Conservation (phyloP, 2,329 filamentous ascomycete genomes). For the Ascochyta lentis region DNA sequence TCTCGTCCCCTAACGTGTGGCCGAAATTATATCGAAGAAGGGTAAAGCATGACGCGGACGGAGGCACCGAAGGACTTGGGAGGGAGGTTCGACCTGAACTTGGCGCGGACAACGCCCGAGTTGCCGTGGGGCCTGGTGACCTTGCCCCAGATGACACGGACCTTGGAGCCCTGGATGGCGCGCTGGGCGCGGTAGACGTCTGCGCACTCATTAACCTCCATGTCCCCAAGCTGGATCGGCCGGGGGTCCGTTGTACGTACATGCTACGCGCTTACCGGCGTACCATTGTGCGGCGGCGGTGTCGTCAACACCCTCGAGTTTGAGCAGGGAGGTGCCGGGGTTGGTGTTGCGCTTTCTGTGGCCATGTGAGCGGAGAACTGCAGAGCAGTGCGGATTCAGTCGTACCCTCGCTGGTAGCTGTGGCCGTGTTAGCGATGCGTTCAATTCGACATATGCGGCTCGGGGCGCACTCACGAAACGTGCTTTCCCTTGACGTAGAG, state of each 20-base stretch:
- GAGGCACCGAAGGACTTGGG: slow-evolving; percentile 87
- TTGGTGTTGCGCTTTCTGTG: slow-evolving; percentile 81
- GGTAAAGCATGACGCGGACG: slow-evolving; percentile 97
- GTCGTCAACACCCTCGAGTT: slow-evolving; percentile 98
- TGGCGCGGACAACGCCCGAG: slow-evolving; percentile 96
- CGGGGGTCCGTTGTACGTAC: slow-evolving; percentile 24
- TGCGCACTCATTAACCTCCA: slow-evolving; percentile 23
- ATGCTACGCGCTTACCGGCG: slow-evolving; percentile 97
- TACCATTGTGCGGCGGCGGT: slow-evolving; percentile 90
- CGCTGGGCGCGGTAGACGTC: slow-evolving; percentile 94
- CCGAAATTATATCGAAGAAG: slow-evolving; percentile 85
- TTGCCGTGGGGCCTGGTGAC: slow-evolving; percentile 96
- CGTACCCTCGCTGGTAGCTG: slow-evolving; percentile 77
- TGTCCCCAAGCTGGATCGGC: slow-evolving; percentile 1
- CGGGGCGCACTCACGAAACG: slow-evolving; percentile 81
- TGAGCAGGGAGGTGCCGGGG: slow-evolving; percentile 90
- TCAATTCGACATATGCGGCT: slow-evolving; percentile 8
- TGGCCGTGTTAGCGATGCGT: slow-evolving; percentile 53
- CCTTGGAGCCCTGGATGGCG: slow-evolving; percentile 97
- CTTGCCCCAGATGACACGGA: slow-evolving; percentile 95
- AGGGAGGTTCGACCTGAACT: slow-evolving; percentile 95
- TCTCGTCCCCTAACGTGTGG: slow-evolving; percentile 36
- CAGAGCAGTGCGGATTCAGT: slow-evolving; percentile 16
- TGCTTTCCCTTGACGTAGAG: slow-evolving; percentile 77
- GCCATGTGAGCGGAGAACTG: slow-evolving; percentile 24